phyloP scores from a whole-genome alignment of 371 early-diverging fungal species.

The Mucor sp. region DNA sequence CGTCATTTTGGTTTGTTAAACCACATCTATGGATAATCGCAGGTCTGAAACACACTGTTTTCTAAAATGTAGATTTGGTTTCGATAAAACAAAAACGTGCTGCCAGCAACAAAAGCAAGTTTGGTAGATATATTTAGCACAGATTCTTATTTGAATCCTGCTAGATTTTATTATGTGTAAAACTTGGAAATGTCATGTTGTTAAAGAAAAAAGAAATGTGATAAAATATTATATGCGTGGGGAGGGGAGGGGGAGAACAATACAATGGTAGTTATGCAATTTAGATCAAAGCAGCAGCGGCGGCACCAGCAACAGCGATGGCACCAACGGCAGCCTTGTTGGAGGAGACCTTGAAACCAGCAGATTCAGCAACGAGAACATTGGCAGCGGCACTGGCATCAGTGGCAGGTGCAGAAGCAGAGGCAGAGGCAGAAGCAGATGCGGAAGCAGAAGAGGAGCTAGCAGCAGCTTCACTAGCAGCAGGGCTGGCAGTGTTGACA shows the following conservation, averaged over 20 bases:
- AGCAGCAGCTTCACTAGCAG: conserved; percentile 4
- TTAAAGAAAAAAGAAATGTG: neutral
- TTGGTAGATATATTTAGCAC: neutral
- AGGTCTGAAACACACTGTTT: neutral
- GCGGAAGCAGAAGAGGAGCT: conserved; percentile 1
- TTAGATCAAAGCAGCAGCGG: conserved; percentile 18
- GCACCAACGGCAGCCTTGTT: conserved; percentile 23
- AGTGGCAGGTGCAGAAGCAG: conserved; percentile 1
- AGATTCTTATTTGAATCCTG: neutral
- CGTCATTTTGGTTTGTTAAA: neutral
- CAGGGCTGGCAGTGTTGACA: neutral
- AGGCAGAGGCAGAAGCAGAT: conserved; percentile 13
- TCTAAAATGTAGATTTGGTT: neutral
- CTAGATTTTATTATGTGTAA: neutral
- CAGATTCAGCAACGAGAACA: conserved; percentile 7
- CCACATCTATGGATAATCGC: neutral
- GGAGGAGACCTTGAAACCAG: conserved; percentile 11
- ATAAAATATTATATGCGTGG: neutral
- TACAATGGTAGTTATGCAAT: neutral
- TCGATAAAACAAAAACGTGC: neutral
- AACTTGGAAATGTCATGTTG: neutral
- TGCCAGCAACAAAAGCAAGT: neutral
- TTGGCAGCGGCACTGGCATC: neutral
- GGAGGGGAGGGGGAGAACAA: neutral
- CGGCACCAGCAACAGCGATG: conserved; percentile 20